A percentile compares a stretch with the other conserved stretches of the same genome.
Conservation (phyloP, 371 early-diverging fungal species). For the Umbelopsis sp. region DNA sequence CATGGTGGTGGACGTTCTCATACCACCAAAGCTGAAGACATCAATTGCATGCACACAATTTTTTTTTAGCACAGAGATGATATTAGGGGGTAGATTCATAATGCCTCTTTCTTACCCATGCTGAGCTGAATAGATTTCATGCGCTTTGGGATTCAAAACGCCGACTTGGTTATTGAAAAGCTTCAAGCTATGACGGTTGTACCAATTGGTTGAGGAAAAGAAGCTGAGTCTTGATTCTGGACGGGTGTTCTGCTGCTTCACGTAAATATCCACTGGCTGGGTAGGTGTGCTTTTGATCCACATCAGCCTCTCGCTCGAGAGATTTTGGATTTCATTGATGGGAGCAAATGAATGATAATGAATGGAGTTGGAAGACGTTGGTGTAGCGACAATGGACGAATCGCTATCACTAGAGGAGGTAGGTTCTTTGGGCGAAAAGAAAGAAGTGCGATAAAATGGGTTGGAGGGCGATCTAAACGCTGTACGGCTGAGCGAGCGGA, state of each 20-base stretch:
- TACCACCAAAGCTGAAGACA: not conserved
- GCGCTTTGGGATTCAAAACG: not conserved
- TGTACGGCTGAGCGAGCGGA: not conserved
- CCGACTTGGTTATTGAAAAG: not conserved
- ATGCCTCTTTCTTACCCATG: not conserved
- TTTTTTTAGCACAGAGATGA: too few species aligned
- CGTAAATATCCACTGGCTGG: not conserved
- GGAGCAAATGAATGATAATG: slow-evolving; percentile 9
- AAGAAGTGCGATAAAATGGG: not conserved
- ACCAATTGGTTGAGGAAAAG: not conserved
- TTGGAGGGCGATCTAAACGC: slow-evolving; percentile 1
- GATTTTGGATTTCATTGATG: not conserved
- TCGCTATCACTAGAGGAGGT: not conserved
- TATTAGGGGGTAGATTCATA: not conserved
- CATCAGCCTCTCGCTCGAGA: slow-evolving; percentile 4
- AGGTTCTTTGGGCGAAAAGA: not conserved
- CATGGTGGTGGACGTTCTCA: not conserved
- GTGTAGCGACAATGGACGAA: not conserved
- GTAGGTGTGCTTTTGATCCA: slow-evolving; percentile 7
- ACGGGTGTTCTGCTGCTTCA: not conserved
- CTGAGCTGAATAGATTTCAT: not conserved
- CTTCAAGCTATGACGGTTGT: not conserved
- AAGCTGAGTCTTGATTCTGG: slow-evolving; percentile 1
- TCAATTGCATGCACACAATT: not conserved
- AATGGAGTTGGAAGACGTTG: not conserved